Base-by-base conservation (phyloP, 2,329 filamentous ascomycete species). In the Plectosphaerella plurivora region DNA sequence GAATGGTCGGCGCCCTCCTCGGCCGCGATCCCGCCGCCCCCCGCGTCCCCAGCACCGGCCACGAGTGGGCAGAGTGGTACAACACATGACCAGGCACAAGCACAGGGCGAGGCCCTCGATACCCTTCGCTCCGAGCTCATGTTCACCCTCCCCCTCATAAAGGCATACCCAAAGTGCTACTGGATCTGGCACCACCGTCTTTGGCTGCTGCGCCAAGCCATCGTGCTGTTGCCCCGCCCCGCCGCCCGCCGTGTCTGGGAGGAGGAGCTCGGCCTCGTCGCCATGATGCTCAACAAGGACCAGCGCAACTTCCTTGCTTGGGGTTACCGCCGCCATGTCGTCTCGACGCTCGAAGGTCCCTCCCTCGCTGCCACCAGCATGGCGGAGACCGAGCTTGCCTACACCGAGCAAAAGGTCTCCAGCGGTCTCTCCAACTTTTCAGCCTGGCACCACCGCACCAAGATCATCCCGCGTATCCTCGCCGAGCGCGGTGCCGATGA, bases 131-230 rank as follows among this genome's bases (percentile, higher is more conserved):
- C 81, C 51, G 94, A 99, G 66, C 77, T 99, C 35, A 73, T 75
- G 47, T 96, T 97, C 64, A 86, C 93, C 35, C 82, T 97, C 41
- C 89, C 90, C 1, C 79, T 99, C 18, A 81, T 99, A 48, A 80
- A 89, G 58, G 84, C 91, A 59, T 93, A 84, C 59, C 94, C 94
- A 7, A 99, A 99, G 69, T 97, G 94, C 77, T 99, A 99, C 74
- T 97, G 94, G 93, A 93, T 99, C 63, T 99, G 94, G 94, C 96
- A 96, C 61, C 93, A 97, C 70, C 86, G 94, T 25, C 72, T 87
- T 45, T 99, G 94, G 92, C 75, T 93, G 3, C 76, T 99, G 14
- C 75, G 86, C 51, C 82, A 90, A 66, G 85, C 86, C 35, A 88
- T 87, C 46, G 66, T 76, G 12, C 75, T 85, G 16, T 75, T 96